phyloP scores from a whole-genome alignment of 305 asterid species.

The Fraxinus paxiana region DNA sequence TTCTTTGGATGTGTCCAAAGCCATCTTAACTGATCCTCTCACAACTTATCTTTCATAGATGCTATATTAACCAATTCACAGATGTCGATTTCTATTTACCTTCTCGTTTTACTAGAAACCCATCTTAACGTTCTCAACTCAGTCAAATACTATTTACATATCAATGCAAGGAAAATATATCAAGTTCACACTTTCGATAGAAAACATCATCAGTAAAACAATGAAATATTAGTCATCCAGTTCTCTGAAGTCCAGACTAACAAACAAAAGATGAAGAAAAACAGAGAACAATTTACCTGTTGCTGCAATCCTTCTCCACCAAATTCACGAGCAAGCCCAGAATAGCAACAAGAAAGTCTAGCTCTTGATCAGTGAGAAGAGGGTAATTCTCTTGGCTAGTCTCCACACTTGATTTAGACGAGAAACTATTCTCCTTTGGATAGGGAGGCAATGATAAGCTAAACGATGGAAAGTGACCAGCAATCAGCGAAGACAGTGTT shows the following conservation, averaged over 20 bases:
- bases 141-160: neutral
- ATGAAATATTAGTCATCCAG: neutral
- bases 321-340: constrained; percentile 93
- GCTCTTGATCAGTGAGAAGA: constrained; percentile 67
- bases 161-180: neutral
- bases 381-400: constrained; percentile 30
- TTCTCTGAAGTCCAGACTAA: neutral
- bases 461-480: constrained; percentile 74
- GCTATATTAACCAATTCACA: neutral
- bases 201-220: neutral
- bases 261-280: neutral
- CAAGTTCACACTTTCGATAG: neutral
- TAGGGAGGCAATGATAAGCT: constrained; percentile 32
- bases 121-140: neutral
- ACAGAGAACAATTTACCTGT: constrained; percentile 46
- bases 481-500: constrained; percentile 67
- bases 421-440: constrained; percentile 27
- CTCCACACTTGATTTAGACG: constrained; percentile 41
- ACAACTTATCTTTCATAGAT: neutral
- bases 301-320: constrained; percentile 81
- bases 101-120: neutral
- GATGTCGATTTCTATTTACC: neutral
- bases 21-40: neutral
- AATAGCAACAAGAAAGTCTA: constrained; percentile 89
- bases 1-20: neutral